These are phyloP conservation scores for Saturnispora gosingensis DNA, from an alignment of 805 yeast genomes.

Conservation along the genomic window DNA sequence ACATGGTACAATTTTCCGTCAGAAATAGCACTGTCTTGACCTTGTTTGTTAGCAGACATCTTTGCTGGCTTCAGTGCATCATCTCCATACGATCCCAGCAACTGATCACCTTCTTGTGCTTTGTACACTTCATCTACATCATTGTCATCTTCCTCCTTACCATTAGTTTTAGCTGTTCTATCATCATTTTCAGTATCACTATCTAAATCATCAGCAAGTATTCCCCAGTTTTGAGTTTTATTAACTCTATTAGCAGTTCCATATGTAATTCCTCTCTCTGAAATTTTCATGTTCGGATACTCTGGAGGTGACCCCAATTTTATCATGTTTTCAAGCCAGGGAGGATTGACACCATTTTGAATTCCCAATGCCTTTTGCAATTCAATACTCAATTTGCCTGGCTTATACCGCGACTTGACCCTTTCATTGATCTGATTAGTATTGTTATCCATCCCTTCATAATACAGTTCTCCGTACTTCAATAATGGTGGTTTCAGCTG, in stretches of 20 bases:
- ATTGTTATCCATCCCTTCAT: conserved; percentile 50
- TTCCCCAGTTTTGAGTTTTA: conserved; percentile 16
- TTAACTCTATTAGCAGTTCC: conserved; percentile 12
- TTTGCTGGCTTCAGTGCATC: conserved; percentile 5
- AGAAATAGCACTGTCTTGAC: conserved; percentile 4
- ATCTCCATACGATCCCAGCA: conserved; percentile 22
- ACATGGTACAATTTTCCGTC: conserved; percentile 25
- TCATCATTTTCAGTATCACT: conserved; percentile 25
- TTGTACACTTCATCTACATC: conserved; percentile 24
- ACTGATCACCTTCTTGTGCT: conserved; percentile 23
- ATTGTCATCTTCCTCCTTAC: conserved; percentile 26
- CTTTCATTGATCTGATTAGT: conserved; percentile 28
- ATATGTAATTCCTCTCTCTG: conserved; percentile 29
- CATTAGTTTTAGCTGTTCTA: conserved; percentile 19
- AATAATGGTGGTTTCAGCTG: conserved; percentile 67
- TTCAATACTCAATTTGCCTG: conserved; percentile 58
- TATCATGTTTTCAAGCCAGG: conserved; percentile 71
- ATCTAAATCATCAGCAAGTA: conserved; percentile 28
- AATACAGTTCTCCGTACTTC: conserved; percentile 67
- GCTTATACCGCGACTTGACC: conserved; percentile 30
- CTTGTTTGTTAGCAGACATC: conserved; percentile 4
- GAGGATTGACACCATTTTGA: conserved; percentile 47
- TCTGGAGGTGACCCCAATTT: conserved; percentile 77
- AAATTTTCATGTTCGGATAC: conserved; percentile 54
- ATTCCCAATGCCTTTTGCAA: conserved; percentile 66